Percentiles rank a stretch among this genome's conserved stretches.
Evolutionary conservation across 352 stramenopile genomes (phyloP).

Genomic region (Pythium dissotocum): DNA sequence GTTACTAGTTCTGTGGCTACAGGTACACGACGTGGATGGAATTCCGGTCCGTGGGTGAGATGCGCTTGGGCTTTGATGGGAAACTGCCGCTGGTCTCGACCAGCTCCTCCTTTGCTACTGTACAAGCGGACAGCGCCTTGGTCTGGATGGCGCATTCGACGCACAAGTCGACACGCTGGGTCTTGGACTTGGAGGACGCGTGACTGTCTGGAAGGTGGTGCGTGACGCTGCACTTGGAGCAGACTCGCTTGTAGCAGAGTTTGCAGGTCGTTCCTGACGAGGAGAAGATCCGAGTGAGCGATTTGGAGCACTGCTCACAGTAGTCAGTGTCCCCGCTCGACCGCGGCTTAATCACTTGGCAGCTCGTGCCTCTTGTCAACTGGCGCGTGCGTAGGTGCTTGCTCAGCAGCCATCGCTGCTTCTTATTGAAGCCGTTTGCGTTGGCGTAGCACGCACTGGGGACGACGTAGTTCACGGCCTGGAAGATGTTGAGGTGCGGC

Average conservation of each 20-base stretch:
- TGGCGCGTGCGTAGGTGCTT: not conserved
- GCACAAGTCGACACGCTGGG: slow-evolving; percentile 21
- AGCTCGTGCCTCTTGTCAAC: not conserved
- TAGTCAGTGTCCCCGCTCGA: not conserved
- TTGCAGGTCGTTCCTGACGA: slow-evolving; percentile 15
- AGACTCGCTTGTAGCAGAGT: slow-evolving; percentile 24
- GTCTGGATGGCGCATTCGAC: slow-evolving; percentile 19
- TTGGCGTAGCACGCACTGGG: slow-evolving; percentile 6
- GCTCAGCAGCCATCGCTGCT: slow-evolving; percentile 41
- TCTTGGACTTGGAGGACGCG: not conserved
- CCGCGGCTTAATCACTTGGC: not conserved
- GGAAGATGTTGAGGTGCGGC: slow-evolving; percentile 14
- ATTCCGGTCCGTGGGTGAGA: not conserved
- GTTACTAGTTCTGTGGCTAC: not conserved
- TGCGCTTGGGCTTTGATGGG: not conserved
- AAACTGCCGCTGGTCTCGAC: not conserved
- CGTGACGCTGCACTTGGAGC: slow-evolving; percentile 15
- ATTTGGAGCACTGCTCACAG: slow-evolving; percentile 19
- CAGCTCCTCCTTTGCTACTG: slow-evolving; percentile 17
- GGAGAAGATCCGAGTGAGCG: slow-evolving; percentile 9
- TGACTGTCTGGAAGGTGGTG: slow-evolving; percentile 17
- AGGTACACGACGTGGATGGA: not conserved
- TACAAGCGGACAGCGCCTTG: slow-evolving; percentile 2
- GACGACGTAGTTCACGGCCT: slow-evolving; percentile 30
- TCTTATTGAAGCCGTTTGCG: slow-evolving; percentile 42